Conservation (phyloP, 2,329 filamentous ascomycete genomes). For the Trichoderma cornu-damae region DNA sequence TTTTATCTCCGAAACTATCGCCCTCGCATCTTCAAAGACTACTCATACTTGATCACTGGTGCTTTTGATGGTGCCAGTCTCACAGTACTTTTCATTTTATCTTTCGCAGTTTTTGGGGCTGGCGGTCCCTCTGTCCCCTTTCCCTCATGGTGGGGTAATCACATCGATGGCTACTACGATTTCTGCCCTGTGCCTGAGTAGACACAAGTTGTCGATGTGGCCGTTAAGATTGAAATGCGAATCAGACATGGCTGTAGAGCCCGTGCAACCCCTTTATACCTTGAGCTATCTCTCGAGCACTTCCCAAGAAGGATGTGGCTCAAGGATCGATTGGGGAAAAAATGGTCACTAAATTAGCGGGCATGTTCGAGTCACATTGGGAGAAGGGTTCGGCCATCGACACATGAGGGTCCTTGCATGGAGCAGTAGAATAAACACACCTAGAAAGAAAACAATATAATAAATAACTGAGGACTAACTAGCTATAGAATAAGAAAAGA, state of each 20-base stretch:
- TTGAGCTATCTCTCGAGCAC: conserved; percentile 1
- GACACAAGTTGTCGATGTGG: not conserved
- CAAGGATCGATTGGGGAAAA: no score
- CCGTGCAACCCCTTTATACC: not conserved
- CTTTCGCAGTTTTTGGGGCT: conserved; percentile 52
- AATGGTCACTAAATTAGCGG: no score
- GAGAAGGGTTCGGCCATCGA: no score
- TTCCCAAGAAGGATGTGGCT: not conserved
- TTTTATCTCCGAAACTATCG: conserved; percentile 49
- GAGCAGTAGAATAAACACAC: no score
- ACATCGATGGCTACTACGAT: conserved; percentile 44
- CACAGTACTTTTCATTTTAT: conserved; percentile 47
- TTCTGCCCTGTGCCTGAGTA: conserved; percentile 39
- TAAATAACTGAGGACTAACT: no score
- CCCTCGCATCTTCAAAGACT: conserved; percentile 49
- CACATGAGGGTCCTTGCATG: no score
- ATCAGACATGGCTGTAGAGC: not conserved
- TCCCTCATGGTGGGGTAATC: conserved; percentile 53
- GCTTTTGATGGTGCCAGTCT: conserved; percentile 49
- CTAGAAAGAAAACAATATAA: no score
- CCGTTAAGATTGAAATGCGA: not conserved
- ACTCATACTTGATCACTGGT: conserved; percentile 49
- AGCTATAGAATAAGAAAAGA: no score
- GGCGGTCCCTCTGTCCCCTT: conserved; percentile 42
- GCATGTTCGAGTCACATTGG: no score